Percentiles rank a stretch among this genome's conserved stretches.
Conservation (phyloP, 225 moss, liverwort and hornwort species). For the Thuidium tamariscinum region DNA sequence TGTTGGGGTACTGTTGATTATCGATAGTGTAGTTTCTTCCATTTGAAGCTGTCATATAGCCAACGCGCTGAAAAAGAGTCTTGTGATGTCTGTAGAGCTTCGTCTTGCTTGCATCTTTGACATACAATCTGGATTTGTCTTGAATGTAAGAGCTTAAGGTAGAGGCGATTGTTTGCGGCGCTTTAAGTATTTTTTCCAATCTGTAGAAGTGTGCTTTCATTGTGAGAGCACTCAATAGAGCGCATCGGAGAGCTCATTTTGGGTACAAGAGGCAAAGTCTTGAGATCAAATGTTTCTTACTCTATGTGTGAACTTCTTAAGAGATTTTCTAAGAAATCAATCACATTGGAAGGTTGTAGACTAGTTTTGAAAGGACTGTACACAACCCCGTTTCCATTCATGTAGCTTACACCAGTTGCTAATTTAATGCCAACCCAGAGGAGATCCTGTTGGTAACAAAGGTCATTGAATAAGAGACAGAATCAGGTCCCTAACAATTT, state of each 20-base stretch:
- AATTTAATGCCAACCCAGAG: neutral
- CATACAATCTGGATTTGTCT: neutral
- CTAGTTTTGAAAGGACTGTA: neutral
- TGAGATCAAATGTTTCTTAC: neutral
- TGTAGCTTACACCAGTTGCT: neutral
- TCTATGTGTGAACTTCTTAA: neutral
- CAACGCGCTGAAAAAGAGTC: neutral
- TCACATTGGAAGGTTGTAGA: neutral
- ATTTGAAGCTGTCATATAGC: neutral
- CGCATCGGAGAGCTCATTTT: neutral
- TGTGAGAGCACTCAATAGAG: neutral
- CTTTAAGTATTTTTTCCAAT: neutral
- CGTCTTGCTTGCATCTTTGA: neutral
- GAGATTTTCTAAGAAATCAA: neutral
- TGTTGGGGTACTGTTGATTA: neutral
- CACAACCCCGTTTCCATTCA: neutral
- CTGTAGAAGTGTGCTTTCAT: neutral
- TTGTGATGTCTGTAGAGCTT: neutral
- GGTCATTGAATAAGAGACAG: neutral
- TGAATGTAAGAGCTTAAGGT: neutral
- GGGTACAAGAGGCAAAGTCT: neutral
- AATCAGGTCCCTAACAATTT: neutral
- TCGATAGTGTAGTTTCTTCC: neutral
- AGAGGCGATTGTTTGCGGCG: neutral
- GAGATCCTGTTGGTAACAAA: neutral